Evolutionary conservation across 2,329 filamentous ascomycete species (phyloP), one percentile per base, ranked within the genome.

Genomic region (Karstenula rhodostoma): DNA sequence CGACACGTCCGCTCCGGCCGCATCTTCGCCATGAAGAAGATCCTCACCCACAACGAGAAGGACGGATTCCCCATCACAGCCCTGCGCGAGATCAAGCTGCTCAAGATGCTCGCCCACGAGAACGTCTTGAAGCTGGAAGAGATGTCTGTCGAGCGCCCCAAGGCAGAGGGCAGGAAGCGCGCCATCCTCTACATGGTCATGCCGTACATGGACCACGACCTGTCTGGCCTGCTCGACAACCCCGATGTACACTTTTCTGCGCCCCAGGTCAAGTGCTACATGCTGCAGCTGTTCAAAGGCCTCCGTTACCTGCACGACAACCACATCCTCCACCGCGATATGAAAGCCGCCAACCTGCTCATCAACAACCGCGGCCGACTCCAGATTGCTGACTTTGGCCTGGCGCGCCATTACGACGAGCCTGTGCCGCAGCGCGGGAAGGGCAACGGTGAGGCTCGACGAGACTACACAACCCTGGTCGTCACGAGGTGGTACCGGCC

Each of bases 31-130:
- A 80, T 99, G 73, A 99, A 99, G 83, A 98, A 98, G 85, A 99
- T 99, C 67, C 88, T 99, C 67, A 97, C 98, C 92, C 95, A 98
- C 78, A 96, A 98, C 78, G 95, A 99, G 82, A 98, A 97, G 78
- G 95, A 99, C 79, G 95, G 95, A 83, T 99, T 99, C 70, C 95
- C 95, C n/a, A 99, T 99, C 65, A 99, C 95, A 0, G 94, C 95
- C 7, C 86, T 99, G 48, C 91, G 95, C 74, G 95, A 99, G 79
- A 97, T 99, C 82, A 98, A 98, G 82, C 87, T 99, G 42, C 84
- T 99, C 60, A 99, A 99, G 81, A 88, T 97, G 70, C 83, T 99
- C n/a, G 94, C 90, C 10, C 95, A 99, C 77, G 85, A 86, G 59
- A 99, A 99, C 73, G 87, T 98, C 54, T 81, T 99, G 60, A 88